A percentile compares a stretch with the other conserved stretches of the same genome.
Evolutionary conservation across 177 flowering plant genomes (phyloP).

Genomic region (Tripterygium wilfordii): DNA sequence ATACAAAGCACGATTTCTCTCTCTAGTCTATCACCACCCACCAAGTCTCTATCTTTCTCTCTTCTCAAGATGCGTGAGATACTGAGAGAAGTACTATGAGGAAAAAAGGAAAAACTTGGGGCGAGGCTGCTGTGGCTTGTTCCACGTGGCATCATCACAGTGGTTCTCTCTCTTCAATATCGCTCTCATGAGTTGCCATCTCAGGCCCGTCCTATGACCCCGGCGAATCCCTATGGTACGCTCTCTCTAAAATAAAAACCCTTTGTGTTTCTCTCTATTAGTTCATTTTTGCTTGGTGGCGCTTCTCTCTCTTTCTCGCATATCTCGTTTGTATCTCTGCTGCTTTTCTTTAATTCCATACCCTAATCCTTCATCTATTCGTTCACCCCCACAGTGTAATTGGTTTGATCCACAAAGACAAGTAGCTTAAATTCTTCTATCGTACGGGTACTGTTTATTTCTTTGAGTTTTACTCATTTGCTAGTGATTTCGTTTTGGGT

Average conservation of each 20-base stretch:
- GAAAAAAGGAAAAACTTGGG: no score
- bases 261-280: slow-evolving; percentile 18
- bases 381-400: not conserved
- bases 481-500: slow-evolving; percentile 5
- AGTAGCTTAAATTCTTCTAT: slow-evolving; percentile 17
- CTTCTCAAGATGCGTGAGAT: no score
- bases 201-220: no score
- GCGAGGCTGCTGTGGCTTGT: no score
- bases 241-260: no score
- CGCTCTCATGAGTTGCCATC: slow-evolving; percentile 39
- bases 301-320: slow-evolving; percentile 15
- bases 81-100: no score
- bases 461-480: not conserved
- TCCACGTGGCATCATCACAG: no score
- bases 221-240: slow-evolving; percentile 65
- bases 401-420: slow-evolving; percentile 8
- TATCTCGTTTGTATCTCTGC: slow-evolving; percentile 11
- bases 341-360: slow-evolving; percentile 11
- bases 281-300: slow-evolving; percentile 1
- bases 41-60: no score
- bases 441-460: slow-evolving; percentile 7
- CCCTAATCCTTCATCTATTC: slow-evolving; percentile 14
- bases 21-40: no score
- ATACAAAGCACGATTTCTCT: no score
- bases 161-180: slow-evolving; percentile 3